Base-by-base conservation (phyloP, 768 basidiomycete species). In the Pleurotus pulmonarius region DNA sequence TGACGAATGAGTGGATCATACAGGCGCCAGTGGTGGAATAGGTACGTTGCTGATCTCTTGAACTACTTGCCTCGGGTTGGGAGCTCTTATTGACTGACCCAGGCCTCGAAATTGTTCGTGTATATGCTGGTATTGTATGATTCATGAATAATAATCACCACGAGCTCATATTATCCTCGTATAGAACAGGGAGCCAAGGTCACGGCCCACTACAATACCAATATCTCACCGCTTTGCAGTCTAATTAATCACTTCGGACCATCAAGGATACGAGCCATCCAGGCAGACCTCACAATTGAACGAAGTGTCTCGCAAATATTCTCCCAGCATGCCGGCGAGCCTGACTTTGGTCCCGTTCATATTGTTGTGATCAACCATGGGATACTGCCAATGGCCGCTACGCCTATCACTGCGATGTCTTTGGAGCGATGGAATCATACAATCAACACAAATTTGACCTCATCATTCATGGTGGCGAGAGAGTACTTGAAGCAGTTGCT, bases 11-110 rank as follows among this genome's bases (percentile, higher is more conserved):
- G 26, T 5, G 26, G 26, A 5, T 8, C 8, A 8, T 26, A 3
- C 8, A 85, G 89, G 89, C 46, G 87, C 88, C 1, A 88, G 83
- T 61, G 88, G 88, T 3, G 88, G 87, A 0, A 90, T 92, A 37
- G 89, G 48, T 49, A 29, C n/a, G 45, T 26, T 7, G 5, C 12
- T 16, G 25, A 4, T 15, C 15, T 15, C 12, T 7, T n/a, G n/a
- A n/a, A 49, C 20, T 22, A 24, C 26, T 16, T 26, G 7, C 26
- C 26, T 26, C 7, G 26, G 7, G 5, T 26, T 7, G 7, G 7
- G 26, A 26, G 7, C 2, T 4, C 7, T 26, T 11, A n/a, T 7
- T n/a, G 12, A 15, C 29, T 26, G 26, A 25, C 13, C 26, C 26
- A 49, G 48, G 89, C 6, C 72, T 88, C 0, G 85, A 81, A 61